Evolutionary conservation across 2,329 filamentous ascomycete genomes (phyloP).

Genomic region (Neophaeococcomyces aloes): DNA sequence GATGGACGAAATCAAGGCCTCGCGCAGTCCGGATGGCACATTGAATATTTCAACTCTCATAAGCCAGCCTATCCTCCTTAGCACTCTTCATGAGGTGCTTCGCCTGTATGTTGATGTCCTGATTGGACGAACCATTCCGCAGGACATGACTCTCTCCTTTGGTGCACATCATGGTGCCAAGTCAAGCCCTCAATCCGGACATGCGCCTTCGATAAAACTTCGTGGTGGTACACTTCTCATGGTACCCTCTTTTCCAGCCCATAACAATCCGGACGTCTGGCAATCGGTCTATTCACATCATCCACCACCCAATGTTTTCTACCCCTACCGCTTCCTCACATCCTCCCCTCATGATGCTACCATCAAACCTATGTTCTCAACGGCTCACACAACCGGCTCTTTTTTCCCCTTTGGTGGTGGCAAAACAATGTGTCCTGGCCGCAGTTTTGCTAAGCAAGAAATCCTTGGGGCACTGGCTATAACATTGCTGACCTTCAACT

Average conservation of each 20-base stretch:
- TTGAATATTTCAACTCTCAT: constrained; percentile 30
- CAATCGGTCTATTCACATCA: constrained; percentile 6
- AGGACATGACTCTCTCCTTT: constrained; percentile 10
- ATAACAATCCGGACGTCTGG: constrained; percentile 16
- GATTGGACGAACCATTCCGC: constrained; percentile 11
- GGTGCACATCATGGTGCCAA: constrained; percentile 11
- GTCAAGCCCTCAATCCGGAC: background rate
- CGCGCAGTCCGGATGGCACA: constrained; percentile 27
- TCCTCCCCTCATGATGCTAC: constrained; percentile 8
- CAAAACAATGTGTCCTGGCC: constrained; percentile 29
- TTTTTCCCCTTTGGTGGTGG: constrained; percentile 30
- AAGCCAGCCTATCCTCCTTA: constrained; percentile 32
- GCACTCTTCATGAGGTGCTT: constrained; percentile 33
- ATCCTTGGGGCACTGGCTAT: constrained; percentile 28
- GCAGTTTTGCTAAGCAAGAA: constrained; percentile 33
- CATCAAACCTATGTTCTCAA: constrained; percentile 10
- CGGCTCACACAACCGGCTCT: constrained; percentile 13
- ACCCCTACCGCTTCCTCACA: constrained; percentile 17
- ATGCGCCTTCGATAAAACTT: background rate
- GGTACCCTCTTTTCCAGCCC: constrained; percentile 11
- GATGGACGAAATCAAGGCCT: constrained; percentile 31
- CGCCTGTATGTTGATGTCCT: constrained; percentile 30
- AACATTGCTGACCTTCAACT: constrained; percentile 10
- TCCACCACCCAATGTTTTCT: constrained; percentile 13
- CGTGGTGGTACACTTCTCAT: constrained; percentile 12